Conservation (phyloP, 83 land plant genomes). For the Diphasiastrum complanatum region DNA sequence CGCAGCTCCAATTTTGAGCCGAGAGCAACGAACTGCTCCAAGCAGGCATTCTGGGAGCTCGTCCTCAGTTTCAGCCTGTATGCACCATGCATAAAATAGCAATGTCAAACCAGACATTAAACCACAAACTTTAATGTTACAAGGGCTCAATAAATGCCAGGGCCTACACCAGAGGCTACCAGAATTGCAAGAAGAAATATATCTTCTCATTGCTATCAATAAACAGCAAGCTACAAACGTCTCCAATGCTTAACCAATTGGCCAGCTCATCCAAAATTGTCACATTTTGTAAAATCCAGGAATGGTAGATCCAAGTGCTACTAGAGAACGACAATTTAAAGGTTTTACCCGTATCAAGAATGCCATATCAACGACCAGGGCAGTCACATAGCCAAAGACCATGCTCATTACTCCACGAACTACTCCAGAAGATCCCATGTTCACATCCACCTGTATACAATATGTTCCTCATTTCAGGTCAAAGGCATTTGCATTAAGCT, state of each 20-base stretch:
- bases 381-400: slow-evolving; percentile 31
- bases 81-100: not conserved
- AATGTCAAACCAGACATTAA: not conserved
- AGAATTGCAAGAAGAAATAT: not conserved
- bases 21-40: slow-evolving; percentile 27
- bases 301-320: not conserved
- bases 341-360: slow-evolving; percentile 28
- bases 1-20: too few species aligned
- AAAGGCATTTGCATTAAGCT: too few species aligned
- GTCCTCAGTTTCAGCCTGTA: slow-evolving; percentile 26
- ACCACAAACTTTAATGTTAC: not conserved
- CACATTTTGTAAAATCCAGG: not conserved
- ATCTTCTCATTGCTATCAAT: not conserved
- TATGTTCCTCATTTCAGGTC: too few species aligned
- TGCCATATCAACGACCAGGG: slow-evolving; percentile 32
- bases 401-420: slow-evolving; percentile 36
- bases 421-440: slow-evolving; percentile 35
- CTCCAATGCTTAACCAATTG: too few species aligned
- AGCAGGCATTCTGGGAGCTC: slow-evolving; percentile 32
- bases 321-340: not conserved
- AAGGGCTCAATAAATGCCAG: not conserved
- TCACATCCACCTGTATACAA: slow-evolving; percentile 26
- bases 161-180: too few species aligned
- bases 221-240: too few species aligned
- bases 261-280: not conserved